Conservation (phyloP, 1,139 yeast species). For the Casaregolazyma lundiana region DNA sequence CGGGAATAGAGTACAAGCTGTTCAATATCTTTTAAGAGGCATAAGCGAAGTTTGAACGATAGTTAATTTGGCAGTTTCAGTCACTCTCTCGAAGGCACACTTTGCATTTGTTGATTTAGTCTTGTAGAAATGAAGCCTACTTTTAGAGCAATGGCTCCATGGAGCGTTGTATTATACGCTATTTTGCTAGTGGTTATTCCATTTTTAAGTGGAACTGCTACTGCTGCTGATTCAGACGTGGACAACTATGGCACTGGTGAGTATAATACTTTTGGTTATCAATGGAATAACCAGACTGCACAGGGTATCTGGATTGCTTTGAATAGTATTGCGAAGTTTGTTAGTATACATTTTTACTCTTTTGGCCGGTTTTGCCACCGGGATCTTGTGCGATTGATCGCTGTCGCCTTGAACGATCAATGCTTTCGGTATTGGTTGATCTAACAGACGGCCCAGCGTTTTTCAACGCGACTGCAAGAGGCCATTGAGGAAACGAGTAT, state of each 20-base stretch:
- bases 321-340: too few relatives aligned
- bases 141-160: conserved; percentile 35
- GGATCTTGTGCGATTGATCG: too few relatives aligned
- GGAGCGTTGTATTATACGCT: conserved; percentile 44
- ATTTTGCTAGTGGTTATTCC: conserved; percentile 58
- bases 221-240: conserved; percentile 41
- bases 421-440: too few relatives aligned
- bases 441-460: too few relatives aligned
- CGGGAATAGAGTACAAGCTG: not conserved
- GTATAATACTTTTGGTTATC: conserved; percentile 11
- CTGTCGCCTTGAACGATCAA: too few relatives aligned
- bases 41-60: conserved; percentile 13
- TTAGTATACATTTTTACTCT: not conserved
- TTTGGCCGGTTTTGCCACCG: too few relatives aligned
- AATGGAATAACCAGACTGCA: not conserved
- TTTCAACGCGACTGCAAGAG: too few relatives aligned
- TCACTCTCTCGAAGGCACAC: not conserved
- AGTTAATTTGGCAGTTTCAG: conserved; percentile 9
- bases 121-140: conserved; percentile 7
- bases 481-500: too few relatives aligned
- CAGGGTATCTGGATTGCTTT: not conserved
- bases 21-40: not conserved
- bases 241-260: conserved; percentile 55
- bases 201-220: conserved; percentile 44
- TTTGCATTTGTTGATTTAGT: conserved; percentile 1